These are phyloP conservation scores for Macrolepiota albuminosa DNA, from an alignment of 768 basidiomycete genomes.

Conservation along the genomic window DNA sequence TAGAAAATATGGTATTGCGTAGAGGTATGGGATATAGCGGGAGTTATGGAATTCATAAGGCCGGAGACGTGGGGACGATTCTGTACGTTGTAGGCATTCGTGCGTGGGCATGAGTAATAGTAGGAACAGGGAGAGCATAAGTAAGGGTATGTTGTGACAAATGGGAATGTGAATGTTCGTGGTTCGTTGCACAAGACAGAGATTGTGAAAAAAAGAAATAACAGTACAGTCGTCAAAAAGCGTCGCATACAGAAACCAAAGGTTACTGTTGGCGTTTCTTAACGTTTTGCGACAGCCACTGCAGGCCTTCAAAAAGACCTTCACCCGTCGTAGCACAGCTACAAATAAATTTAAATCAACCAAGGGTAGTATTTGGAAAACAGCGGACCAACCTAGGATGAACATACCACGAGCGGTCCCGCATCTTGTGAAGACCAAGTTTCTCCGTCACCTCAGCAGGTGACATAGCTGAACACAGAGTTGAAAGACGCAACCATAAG, in stretches of 20 bases:
- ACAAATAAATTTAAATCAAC: conserved; percentile 7
- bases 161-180: conserved; percentile 9
- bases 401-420: conserved; percentile 97
- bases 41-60: conserved; percentile 26
- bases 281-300: conserved; percentile 97
- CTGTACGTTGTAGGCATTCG: conserved; percentile 33
- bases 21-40: conserved; percentile 19
- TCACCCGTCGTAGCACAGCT: conserved; percentile 97
- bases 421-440: conserved; percentile 91
- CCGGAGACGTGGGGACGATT: conserved; percentile 27
- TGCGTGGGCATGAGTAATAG: conserved; percentile 37
- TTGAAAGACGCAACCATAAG: not conserved
- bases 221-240: conserved; percentile 19
- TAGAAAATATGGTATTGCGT: conserved; percentile 17
- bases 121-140: conserved; percentile 22
- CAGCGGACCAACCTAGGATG: conserved; percentile 78
- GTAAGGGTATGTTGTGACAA: conserved; percentile 27
- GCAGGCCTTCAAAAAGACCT: conserved; percentile 93
- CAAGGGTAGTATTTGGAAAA: not conserved
- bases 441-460: conserved; percentile 98
- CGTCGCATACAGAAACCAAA: conserved; percentile 8
- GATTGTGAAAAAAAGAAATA: conserved; percentile 12
- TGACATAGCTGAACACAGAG: conserved; percentile 74
- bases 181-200: conserved; percentile 16
- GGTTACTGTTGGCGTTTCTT: conserved; percentile 79